Conservation (phyloP, 108 stramenopile genomes). For the Stephanodiscus minutulus region DNA sequence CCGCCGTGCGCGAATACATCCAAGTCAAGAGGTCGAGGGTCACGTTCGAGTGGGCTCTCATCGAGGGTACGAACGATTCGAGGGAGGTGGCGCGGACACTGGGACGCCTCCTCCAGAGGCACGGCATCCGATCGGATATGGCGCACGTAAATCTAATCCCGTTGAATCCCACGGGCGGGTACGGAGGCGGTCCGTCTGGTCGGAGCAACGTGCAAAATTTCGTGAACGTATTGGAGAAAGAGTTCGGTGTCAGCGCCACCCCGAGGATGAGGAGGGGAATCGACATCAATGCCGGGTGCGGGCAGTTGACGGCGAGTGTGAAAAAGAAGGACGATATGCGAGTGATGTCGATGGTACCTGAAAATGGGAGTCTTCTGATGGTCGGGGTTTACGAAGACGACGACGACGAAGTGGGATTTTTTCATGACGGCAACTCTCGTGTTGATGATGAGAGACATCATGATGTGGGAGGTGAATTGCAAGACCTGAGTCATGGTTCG, state of each 20-base stretch:
- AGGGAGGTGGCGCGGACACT: constrained; percentile 72
- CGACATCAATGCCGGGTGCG: constrained; percentile 98
- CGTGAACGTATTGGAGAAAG: constrained; percentile 64
- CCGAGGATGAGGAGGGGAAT: constrained; percentile 94
- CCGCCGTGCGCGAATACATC: constrained; percentile 78
- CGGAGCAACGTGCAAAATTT: constrained; percentile 68
- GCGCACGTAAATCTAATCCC: constrained; percentile 97
- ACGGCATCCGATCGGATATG: constrained; percentile 65
- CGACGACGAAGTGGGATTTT: constrained; percentile 21
- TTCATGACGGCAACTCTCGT: constrained; percentile 26
- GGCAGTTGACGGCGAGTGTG: constrained; percentile 88
- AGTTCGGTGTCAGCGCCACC: constrained; percentile 77
- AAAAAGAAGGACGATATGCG: constrained; percentile 53
- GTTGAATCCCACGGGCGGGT: constrained; percentile 93
- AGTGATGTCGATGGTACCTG: constrained; percentile 2
- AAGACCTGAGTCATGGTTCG: constrained; percentile 8
- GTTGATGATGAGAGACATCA: constrained; percentile 20
- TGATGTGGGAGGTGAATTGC: constrained; percentile 14
- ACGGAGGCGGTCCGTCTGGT: constrained; percentile 63
- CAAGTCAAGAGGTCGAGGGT: constrained; percentile 72
- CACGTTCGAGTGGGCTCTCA: constrained; percentile 97
- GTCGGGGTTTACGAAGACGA: constrained; percentile 60
- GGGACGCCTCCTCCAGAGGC: constrained; percentile 61
- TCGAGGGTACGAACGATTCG: constrained; percentile 90
- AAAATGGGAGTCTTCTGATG: constrained; percentile 21